Conservation (phyloP, 2,329 filamentous ascomycete genomes). For the Huntiella abstrusa region DNA sequence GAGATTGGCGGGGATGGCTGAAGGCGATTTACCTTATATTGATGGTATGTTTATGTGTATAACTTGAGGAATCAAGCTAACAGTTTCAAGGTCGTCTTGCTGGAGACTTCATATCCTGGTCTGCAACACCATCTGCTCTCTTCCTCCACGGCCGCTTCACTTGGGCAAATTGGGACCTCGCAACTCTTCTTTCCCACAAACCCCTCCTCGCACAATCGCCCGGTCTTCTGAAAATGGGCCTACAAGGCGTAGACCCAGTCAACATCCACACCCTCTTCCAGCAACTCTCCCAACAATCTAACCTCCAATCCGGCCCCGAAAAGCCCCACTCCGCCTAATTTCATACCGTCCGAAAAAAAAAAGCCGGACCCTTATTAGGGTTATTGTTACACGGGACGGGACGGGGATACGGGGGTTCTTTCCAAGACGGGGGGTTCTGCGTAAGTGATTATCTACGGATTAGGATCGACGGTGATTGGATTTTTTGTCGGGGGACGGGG, state of each 20-base stretch:
- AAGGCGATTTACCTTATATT: conserved; percentile 15
- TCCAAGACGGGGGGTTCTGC: too few relatives aligned
- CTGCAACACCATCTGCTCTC: conserved; percentile 19
- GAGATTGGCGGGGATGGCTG: conserved; percentile 11
- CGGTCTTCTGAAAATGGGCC: conserved; percentile 6
- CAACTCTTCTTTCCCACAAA: conserved; percentile 10
- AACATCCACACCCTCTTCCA: conserved; percentile 5
- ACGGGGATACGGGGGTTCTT: too few relatives aligned
- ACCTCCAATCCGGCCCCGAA: too few relatives aligned
- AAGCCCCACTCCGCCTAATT: too few relatives aligned
- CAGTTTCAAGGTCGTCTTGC: conserved; percentile 8
- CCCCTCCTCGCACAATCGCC: background rate
- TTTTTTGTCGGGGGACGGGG: too few relatives aligned
- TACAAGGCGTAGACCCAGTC: conserved; percentile 5
- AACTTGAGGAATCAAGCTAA: background rate
- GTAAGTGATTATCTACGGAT: too few relatives aligned
- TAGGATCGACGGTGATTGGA: too few relatives aligned
- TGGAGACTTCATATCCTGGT: conserved; percentile 21
- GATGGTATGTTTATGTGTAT: conserved; percentile 13
- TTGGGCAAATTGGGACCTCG: conserved; percentile 24
- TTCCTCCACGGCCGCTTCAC: conserved; percentile 23
- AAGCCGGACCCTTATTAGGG: too few relatives aligned
- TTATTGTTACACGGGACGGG: too few relatives aligned
- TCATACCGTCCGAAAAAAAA: too few relatives aligned
- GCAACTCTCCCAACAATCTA: background rate